These are phyloP conservation scores for Emiliania huxleyi DNA, from an alignment of 78 protist genomes.

Conservation along the genomic window DNA sequence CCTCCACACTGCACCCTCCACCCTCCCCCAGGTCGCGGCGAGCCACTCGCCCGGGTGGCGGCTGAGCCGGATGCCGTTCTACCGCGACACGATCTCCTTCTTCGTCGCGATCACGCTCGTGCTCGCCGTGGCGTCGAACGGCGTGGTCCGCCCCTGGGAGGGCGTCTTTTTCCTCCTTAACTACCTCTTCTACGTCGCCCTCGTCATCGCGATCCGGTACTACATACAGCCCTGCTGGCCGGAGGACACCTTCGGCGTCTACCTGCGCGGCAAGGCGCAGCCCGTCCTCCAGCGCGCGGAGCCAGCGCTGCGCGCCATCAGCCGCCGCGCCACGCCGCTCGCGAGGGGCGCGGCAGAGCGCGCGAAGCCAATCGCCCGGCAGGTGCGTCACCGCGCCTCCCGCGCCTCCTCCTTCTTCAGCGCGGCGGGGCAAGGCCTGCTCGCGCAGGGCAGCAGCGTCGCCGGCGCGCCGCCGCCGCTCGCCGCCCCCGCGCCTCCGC, in stretches of 20 bases:
- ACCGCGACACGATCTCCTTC: neutral
- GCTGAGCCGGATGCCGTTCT: neutral
- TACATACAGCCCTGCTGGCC: neutral
- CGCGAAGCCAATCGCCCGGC: no score
- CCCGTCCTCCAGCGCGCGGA: neutral
- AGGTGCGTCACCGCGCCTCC: no score
- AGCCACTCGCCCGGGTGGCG: neutral
- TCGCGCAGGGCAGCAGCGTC: no score
- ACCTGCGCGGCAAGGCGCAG: neutral
- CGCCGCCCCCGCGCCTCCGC: no score
- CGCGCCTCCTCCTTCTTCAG: no score
- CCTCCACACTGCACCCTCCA: neutral
- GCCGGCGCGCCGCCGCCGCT: no score
- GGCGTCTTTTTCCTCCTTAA: neutral
- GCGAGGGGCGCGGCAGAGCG: no score
- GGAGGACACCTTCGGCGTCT: neutral
- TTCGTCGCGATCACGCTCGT: neutral
- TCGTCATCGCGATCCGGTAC: neutral
- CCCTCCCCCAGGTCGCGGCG: neutral
- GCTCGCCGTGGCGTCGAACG: neutral
- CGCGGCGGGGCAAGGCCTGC: no score
- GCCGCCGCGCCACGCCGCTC: no score
- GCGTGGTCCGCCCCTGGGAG: neutral
- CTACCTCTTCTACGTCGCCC: conserved; percentile 6
- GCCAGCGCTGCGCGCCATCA: neutral